Conservation (phyloP, 2,329 filamentous ascomycete species). For the Diaporthe capsici region DNA sequence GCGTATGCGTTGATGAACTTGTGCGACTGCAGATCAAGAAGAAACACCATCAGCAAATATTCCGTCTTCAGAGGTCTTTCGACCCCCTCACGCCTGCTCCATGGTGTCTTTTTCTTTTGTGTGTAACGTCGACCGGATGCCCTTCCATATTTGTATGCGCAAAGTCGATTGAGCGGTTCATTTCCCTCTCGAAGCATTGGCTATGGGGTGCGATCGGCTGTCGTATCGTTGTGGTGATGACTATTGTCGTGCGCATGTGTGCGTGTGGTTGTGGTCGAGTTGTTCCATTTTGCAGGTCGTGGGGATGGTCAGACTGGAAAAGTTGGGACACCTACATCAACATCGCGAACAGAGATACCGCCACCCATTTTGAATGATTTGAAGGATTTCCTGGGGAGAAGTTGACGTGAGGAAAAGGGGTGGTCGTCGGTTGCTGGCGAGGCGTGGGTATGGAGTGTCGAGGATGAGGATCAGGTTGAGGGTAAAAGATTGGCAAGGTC, state of each 20-base stretch:
- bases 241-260: not conserved
- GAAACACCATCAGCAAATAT: conserved; percentile 70
- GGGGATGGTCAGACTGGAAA: conserved; percentile 48
- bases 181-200: conserved; percentile 19
- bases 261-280: conserved; percentile 7
- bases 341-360: conserved; percentile 87
- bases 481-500: conserved; percentile 2
- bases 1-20: conserved; percentile 91
- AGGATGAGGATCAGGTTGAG: conserved; percentile 18
- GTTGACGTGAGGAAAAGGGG: conserved; percentile 53
- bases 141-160: conserved; percentile 41
- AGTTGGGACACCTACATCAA: conserved; percentile 76
- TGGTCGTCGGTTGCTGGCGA: conserved; percentile 49
- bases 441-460: conserved; percentile 43
- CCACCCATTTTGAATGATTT: conserved; percentile 74
- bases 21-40: conserved; percentile 74
- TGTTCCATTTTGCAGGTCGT: conserved; percentile 34
- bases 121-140: conserved; percentile 48
- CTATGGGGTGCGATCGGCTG: conserved; percentile 34
- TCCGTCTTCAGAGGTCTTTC: conserved; percentile 82
- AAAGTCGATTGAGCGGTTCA: conserved; percentile 28
- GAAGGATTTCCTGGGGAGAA: conserved; percentile 48
- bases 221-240: conserved; percentile 18
- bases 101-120: conserved; percentile 29
- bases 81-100: conserved; percentile 81